These are phyloP conservation scores for Boechera divaricarpa DNA, from an alignment of 345 rosid species.

Conservation along the genomic window DNA sequence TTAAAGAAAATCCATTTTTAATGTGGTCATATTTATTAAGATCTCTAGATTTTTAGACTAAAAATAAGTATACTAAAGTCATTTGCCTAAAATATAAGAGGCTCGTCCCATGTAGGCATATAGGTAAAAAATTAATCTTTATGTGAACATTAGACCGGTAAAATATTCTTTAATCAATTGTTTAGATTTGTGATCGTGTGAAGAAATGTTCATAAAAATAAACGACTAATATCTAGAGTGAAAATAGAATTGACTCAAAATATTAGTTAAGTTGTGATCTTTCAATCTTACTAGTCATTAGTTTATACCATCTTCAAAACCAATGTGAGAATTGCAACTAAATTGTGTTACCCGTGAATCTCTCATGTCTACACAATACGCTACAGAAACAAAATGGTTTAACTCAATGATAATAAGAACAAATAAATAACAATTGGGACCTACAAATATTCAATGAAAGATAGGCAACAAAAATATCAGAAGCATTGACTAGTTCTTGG, in stretches of 20 bases:
- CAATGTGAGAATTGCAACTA: constrained; percentile 18
- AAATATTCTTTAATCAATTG: constrained; percentile 10
- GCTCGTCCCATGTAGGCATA: neutral
- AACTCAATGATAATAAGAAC: constrained; percentile 5
- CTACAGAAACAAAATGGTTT: constrained; percentile 26
- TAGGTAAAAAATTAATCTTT: neutral
- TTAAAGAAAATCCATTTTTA: neutral
- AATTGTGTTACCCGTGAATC: constrained; percentile 36
- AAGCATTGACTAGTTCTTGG: constrained; percentile 38
- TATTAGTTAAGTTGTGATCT: neutral
- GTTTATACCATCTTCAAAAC: constrained; percentile 2
- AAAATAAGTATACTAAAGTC: neutral
- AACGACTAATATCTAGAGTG: neutral
- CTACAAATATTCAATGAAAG: constrained; percentile 37
- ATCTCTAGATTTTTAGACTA: neutral
- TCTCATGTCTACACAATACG: constrained; percentile 15
- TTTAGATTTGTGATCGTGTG: neutral
- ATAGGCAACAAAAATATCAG: constrained; percentile 21
- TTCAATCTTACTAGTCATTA: neutral
- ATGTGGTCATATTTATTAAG: neutral
- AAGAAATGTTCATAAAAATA: constrained; percentile 3
- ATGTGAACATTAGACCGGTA: neutral
- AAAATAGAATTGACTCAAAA: neutral
- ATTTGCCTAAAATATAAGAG: neutral
- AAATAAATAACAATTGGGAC: constrained; percentile 16